phyloP scores from a whole-genome alignment of 2,329 filamentous ascomycete genomes.

The Malbranchea zuffiana region DNA sequence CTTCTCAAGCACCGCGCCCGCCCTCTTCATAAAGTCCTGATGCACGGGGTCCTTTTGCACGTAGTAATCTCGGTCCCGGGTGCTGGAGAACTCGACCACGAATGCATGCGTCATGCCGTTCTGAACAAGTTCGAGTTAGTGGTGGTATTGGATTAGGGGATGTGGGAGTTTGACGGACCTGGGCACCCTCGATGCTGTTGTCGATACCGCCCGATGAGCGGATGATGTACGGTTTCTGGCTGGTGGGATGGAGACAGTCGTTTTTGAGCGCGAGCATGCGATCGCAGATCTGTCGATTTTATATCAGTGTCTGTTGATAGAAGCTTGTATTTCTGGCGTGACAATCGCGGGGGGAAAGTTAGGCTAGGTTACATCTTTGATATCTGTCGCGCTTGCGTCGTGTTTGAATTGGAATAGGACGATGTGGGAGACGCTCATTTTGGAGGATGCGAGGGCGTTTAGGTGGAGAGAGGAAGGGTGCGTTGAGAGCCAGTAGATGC shows the following conservation, averaged over 20 bases:
- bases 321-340: neutral
- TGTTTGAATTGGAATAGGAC: slow-evolving; percentile 58
- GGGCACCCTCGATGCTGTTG: slow-evolving; percentile 50
- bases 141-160: neutral
- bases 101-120: slow-evolving; percentile 59
- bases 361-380: slow-evolving; percentile 42
- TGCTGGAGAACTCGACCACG: slow-evolving; percentile 53
- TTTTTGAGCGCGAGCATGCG: slow-evolving; percentile 48
- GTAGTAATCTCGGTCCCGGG: slow-evolving; percentile 59
- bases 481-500: too few relatives aligned
- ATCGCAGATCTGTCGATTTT: slow-evolving; percentile 39
- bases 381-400: slow-evolving; percentile 36
- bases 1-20: slow-evolving; percentile 25
- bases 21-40: slow-evolving; percentile 44
- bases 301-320: neutral
- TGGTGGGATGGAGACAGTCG: slow-evolving; percentile 49
- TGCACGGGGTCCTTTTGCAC: slow-evolving; percentile 54
- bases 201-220: slow-evolving; percentile 49
- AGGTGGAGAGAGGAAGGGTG: too few relatives aligned
- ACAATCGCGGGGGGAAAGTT: neutral
- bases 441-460: too few relatives aligned
- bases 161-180: slow-evolving; percentile 36
- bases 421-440: slow-evolving; percentile 56
- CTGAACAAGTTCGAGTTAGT: slow-evolving; percentile 30
- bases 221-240: slow-evolving; percentile 50